Percentiles rank a stretch among this genome's conserved stretches.
These are phyloP conservation scores for Camellia granthamiana DNA, from an alignment of 148 eudicot species.

Conservation along the genomic window DNA sequence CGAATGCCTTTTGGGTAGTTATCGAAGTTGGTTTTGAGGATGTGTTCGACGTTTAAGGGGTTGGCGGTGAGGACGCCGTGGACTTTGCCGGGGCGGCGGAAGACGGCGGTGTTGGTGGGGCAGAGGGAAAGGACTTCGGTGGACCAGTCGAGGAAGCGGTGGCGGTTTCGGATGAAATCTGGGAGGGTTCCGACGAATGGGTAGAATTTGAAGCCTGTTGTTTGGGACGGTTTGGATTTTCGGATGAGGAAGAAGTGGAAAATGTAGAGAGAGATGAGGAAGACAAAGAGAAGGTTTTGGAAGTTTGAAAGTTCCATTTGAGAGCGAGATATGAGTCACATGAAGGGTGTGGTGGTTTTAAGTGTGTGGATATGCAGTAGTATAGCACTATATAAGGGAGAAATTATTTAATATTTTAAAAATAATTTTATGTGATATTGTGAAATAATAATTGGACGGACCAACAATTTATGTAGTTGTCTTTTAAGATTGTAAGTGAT, in stretches of 20 bases:
- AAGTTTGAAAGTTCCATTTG: slow-evolving; percentile 20
- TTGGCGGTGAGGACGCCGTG: slow-evolving; percentile 61
- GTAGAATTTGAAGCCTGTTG: slow-evolving; percentile 49
- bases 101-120: slow-evolving; percentile 52
- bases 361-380: too few relatives aligned
- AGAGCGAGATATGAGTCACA: background rate
- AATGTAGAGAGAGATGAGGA: slow-evolving; percentile 11
- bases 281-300: slow-evolving; percentile 1
- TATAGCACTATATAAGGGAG: too few relatives aligned
- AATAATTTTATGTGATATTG: too few relatives aligned
- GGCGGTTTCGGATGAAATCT: slow-evolving; percentile 51
- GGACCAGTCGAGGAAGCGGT: slow-evolving; percentile 72
- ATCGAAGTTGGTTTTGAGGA: slow-evolving; percentile 59
- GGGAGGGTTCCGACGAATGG: slow-evolving; percentile 64
- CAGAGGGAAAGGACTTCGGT: slow-evolving; percentile 37
- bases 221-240: background rate
- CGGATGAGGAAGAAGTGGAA: background rate
- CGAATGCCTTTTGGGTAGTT: slow-evolving; percentile 68
- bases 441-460: too few relatives aligned
- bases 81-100: slow-evolving; percentile 53
- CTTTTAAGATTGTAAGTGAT: too few relatives aligned
- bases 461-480: too few relatives aligned
- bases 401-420: too few relatives aligned
- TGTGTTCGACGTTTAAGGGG: slow-evolving; percentile 54
- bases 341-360: too few relatives aligned